Evolutionary conservation across 352 stramenopile genomes (phyloP).

Genomic region (Albugo laibachii): DNA sequence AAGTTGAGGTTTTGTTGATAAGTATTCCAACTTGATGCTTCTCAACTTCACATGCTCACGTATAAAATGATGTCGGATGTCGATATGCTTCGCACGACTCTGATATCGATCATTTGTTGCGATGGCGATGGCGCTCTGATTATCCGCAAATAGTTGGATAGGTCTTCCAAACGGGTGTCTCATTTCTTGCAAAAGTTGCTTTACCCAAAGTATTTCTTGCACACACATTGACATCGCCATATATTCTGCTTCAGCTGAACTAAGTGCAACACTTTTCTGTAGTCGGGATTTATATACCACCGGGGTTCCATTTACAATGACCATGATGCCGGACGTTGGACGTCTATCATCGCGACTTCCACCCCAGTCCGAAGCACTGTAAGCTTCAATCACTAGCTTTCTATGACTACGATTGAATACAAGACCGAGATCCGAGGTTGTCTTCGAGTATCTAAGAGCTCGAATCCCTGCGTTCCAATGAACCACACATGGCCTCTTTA

Average conservation of each 20-base stretch:
- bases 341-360: background rate
- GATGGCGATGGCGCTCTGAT: conserved; percentile 8
- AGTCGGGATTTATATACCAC: background rate
- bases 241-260: background rate
- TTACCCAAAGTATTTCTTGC: background rate
- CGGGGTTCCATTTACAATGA: background rate
- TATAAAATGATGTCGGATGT: too few species aligned
- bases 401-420: background rate
- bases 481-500: background rate
- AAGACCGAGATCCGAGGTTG: conserved; percentile 1
- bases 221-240: background rate
- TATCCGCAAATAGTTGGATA: conserved; percentile 2
- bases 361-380: background rate
- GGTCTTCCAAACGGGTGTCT: background rate
- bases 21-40: too few species aligned
- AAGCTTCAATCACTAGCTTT: background rate
- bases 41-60: too few species aligned
- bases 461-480: background rate
- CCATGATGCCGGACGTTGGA: background rate
- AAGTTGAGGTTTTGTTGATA: too few species aligned
- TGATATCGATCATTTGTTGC: conserved; percentile 2
- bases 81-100: conserved; percentile 7
- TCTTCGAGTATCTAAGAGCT: background rate
- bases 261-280: background rate
- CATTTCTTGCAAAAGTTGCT: background rate